A percentile compares a stretch with the other conserved stretches of the same genome.
Conservation (phyloP, 192 early-diverging fungal species). For the Funneliformis mosseae region DNA sequence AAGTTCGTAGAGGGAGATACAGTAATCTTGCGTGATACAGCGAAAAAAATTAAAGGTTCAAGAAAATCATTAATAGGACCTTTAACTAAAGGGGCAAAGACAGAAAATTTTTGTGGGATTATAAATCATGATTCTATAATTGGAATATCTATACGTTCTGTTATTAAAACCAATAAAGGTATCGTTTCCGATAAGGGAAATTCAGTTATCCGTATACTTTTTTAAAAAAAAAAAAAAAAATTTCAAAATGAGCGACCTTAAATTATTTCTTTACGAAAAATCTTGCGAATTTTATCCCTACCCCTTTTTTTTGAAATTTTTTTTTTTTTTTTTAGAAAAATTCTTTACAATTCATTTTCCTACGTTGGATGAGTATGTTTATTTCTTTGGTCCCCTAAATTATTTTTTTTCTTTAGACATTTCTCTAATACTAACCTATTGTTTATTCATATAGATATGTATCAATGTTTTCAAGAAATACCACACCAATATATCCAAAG, state of each 20-base stretch:
- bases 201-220: background rate
- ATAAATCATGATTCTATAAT: conserved; percentile 41
- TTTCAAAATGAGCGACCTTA: no score
- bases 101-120: conserved; percentile 27
- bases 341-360: conserved; percentile 46
- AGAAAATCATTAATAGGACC: conserved; percentile 43
- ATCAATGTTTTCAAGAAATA: conserved; percentile 35
- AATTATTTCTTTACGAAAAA: no score
- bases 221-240: background rate
- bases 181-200: background rate
- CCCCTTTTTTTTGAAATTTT: no score
- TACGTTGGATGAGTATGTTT: conserved; percentile 48
- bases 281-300: no score
- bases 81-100: conserved; percentile 32
- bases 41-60: conserved; percentile 13
- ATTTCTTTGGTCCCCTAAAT: background rate
- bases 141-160: conserved; percentile 26
- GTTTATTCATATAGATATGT: conserved; percentile 30
- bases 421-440: background rate
- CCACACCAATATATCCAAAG: conserved; percentile 63
- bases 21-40: conserved; percentile 12
- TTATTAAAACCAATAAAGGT: conserved; percentile 41
- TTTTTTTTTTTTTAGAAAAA: conserved; percentile 4
- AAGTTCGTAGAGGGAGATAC: conserved; percentile 23
- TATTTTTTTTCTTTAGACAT: background rate